Percentiles rank a stretch among this genome's conserved stretches.
phyloP scores from a whole-genome alignment of 192 early-diverging fungal genomes.

The Lobulomyces angularis region DNA sequence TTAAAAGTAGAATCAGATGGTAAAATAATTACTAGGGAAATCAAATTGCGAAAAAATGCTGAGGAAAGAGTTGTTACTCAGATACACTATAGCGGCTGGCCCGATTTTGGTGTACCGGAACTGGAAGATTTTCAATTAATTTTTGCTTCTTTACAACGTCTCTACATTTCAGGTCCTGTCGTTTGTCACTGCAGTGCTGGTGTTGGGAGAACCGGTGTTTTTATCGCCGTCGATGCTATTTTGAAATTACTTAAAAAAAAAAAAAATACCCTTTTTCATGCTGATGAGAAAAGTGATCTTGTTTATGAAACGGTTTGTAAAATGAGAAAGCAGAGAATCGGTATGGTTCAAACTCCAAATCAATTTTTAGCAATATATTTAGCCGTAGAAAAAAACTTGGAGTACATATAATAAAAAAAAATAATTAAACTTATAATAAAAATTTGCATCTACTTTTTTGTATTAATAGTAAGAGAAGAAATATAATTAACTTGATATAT shows the following conservation, averaged over 20 bases:
- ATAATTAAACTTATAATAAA: no score
- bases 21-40: conserved; percentile 25
- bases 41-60: conserved; percentile 33
- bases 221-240: conserved; percentile 53
- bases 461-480: no score
- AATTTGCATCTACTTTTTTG: no score
- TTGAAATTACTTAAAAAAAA: conserved; percentile 12
- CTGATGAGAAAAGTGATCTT: conserved; percentile 33
- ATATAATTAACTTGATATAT: no score
- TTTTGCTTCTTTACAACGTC: conserved; percentile 25
- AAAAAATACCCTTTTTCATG: neutral
- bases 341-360: conserved; percentile 68
- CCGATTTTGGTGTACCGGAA: conserved; percentile 65
- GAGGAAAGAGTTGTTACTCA: conserved; percentile 34
- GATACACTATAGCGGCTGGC: conserved; percentile 66
- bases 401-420: no score
- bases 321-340: conserved; percentile 64
- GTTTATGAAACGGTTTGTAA: conserved; percentile 46
- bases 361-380: no score
- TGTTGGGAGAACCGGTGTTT: conserved; percentile 75
- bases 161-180: conserved; percentile 48
- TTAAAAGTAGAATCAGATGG: conserved; percentile 36
- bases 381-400: no score
- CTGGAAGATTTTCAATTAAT: conserved; percentile 34
- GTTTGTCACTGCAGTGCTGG: conserved; percentile 82